Base-by-base conservation (phyloP, 768 basidiomycete species). In the Porphyrellus cyaneotinctus region DNA sequence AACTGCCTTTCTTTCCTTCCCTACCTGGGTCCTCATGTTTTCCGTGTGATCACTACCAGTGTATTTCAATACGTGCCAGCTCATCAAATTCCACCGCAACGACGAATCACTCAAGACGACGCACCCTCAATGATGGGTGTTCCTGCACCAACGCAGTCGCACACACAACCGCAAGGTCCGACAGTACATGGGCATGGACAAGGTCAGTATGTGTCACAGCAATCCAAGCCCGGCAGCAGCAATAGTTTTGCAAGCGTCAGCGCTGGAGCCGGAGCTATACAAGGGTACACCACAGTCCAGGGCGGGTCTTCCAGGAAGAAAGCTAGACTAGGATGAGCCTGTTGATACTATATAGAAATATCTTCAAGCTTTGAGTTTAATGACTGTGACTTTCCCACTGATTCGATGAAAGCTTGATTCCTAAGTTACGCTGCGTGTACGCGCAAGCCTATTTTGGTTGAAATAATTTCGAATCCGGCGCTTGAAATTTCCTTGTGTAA, bases 41-140 rank as follows among this genome's bases (percentile, higher is more conserved):
- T 24, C 28, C 8, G 39, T 32, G 22, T 23, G 20, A 42, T 37
- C 17, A 35, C 31, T 39, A 57, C 31, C 56, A 95, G 90, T 62
- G 91, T 88, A 0, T 95, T 95, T 68, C 78, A 85, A 36, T 74
- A 78, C 4, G 76, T 87, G 18, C 75, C 77, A 0, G 63, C 79
- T 1, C 77, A 81, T 47, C 87, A 91, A 57, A 77, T 85, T 13
- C 95, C 94, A 31, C 95, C 95, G 0, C 84, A 85, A 36, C 77
- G 94, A 28, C 82, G 93, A 37, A 95, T 97, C 47, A 89, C 93
- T 2, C 88, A 92, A 63, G 95, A 97, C 65, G 94, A 97, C 35
- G 90, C 88, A 7, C 88, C 89, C 0, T 88, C 87, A 0, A 90
- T 91, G 88, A 82, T 91, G 72, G 85, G 85, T 23, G 66, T 81